A percentile compares a stretch with the other conserved stretches of the same genome.
Evolutionary conservation across 768 basidiomycete genomes (phyloP).

Genomic region (Naganishia vishniacii): DNA sequence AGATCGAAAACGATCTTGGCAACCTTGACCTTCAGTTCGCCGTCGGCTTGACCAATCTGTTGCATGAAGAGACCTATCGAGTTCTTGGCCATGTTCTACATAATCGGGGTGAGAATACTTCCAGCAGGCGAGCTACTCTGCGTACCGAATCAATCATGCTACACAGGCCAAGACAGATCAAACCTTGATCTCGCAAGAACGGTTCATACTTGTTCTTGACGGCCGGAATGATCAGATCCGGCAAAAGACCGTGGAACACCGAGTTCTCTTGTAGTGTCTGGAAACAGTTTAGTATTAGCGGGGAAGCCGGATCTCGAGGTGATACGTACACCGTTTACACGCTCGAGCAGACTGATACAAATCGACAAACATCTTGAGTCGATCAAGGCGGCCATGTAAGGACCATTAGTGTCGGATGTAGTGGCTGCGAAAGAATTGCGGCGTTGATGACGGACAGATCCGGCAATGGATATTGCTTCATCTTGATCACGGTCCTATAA

Average conservation of each 20-base stretch:
- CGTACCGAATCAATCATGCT: slow-evolving; percentile 63
- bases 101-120: background rate
- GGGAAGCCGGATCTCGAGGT: background rate
- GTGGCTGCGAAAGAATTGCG: slow-evolving; percentile 34
- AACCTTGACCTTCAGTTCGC: slow-evolving; percentile 62
- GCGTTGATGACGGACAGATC: slow-evolving; percentile 31
- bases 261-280: slow-evolving; percentile 60
- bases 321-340: slow-evolving; percentile 69
- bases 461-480: slow-evolving; percentile 19
- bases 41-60: slow-evolving; percentile 64
- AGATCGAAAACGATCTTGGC: slow-evolving; percentile 80
- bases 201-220: slow-evolving; percentile 77
- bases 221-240: slow-evolving; percentile 84
- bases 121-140: background rate
- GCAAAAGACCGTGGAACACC: slow-evolving; percentile 61
- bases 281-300: background rate
- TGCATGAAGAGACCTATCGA: slow-evolving; percentile 76
- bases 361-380: slow-evolving; percentile 71
- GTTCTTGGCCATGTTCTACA: slow-evolving; percentile 53
- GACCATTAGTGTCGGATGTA: slow-evolving; percentile 55
- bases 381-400: slow-evolving; percentile 57
- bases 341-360: slow-evolving; percentile 76
- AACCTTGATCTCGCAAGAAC: slow-evolving; percentile 69
- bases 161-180: slow-evolving; percentile 73
- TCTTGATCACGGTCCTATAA: slow-evolving; percentile 43